A percentile compares a stretch with the other conserved stretches of the same genome.
phyloP scores from a whole-genome alignment of 2,329 filamentous ascomycete genomes.

The Aspergillus proliferans region DNA sequence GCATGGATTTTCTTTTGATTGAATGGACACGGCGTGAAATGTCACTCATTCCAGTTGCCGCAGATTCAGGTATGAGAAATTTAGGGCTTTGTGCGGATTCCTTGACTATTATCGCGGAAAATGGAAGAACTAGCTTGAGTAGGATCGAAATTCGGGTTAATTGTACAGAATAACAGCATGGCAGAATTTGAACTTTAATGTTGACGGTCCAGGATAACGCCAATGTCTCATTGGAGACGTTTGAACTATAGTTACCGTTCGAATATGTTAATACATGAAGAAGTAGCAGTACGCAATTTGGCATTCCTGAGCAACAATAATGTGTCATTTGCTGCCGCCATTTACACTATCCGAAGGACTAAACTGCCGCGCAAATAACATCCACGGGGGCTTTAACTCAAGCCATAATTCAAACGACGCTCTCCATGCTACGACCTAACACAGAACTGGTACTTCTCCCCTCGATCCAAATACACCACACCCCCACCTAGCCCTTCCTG shows the following conservation, averaged over 20 bases:
- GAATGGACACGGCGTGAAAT: neutral
- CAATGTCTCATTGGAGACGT: neutral
- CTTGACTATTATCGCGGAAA: neutral
- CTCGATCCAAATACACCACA: constrained; percentile 57
- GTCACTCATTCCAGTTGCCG: neutral
- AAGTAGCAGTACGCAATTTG: neutral
- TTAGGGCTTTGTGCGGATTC: neutral
- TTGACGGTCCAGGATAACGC: neutral
- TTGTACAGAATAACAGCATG: neutral
- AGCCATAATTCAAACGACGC: neutral
- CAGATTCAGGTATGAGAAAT: neutral
- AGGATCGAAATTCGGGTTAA: neutral
- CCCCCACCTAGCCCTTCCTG: constrained; percentile 46
- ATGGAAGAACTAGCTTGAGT: neutral
- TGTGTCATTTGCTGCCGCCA: neutral
- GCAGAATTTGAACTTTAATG: neutral
- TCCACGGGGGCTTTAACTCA: neutral
- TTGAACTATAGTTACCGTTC: neutral
- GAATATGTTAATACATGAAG: neutral
- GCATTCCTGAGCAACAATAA: neutral
- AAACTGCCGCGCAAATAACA: neutral
- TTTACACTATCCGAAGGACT: neutral
- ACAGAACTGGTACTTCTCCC: constrained; percentile 52
- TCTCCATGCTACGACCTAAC: constrained; percentile 25
- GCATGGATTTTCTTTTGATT: neutral